Evolutionary conservation across 2,329 filamentous ascomycete genomes (phyloP).

Genomic region (Fusarium agapanthi): DNA sequence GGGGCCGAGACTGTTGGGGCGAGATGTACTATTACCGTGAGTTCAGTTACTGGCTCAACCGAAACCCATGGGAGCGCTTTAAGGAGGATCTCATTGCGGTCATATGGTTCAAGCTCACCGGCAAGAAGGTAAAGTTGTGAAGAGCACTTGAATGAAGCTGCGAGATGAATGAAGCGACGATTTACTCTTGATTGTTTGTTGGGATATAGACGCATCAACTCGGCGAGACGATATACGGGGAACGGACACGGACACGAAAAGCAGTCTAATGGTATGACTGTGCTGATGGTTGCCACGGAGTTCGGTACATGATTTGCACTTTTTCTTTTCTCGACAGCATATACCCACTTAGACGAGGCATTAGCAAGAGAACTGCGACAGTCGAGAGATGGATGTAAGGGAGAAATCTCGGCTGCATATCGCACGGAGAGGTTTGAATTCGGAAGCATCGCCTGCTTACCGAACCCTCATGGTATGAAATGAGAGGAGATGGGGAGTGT

Average conservation of each 20-base stretch:
- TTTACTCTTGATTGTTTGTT: background rate
- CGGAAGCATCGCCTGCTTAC: background rate
- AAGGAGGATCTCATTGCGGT: conserved; percentile 72
- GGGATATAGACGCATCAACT: conserved; percentile 15
- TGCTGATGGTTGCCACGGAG: conserved; percentile 22
- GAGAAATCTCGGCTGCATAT: background rate
- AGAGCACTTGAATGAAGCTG: background rate
- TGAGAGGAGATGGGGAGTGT: conserved; percentile 3
- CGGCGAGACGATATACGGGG: conserved; percentile 22
- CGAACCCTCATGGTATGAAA: conserved; percentile 2
- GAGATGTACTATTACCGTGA: conserved; percentile 97
- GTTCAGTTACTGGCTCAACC: conserved; percentile 89
- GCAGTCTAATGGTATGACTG: background rate
- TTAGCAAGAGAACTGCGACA: conserved; percentile 23
- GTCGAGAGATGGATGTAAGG: background rate
- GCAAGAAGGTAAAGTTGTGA: conserved; percentile 66
- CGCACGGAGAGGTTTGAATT: conserved; percentile 1
- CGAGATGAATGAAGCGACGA: background rate
- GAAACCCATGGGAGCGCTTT: conserved; percentile 80
- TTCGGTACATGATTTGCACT: conserved; percentile 29
- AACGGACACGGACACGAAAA: conserved; percentile 17
- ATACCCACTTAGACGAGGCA: conserved; percentile 37
- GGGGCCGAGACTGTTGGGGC: conserved; percentile 95
- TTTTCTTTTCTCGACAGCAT: conserved; percentile 25
- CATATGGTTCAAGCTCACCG: conserved; percentile 71